Base-by-base conservation (phyloP, 192 early-diverging fungal species). In the Chytriomyces hyalinus region DNA sequence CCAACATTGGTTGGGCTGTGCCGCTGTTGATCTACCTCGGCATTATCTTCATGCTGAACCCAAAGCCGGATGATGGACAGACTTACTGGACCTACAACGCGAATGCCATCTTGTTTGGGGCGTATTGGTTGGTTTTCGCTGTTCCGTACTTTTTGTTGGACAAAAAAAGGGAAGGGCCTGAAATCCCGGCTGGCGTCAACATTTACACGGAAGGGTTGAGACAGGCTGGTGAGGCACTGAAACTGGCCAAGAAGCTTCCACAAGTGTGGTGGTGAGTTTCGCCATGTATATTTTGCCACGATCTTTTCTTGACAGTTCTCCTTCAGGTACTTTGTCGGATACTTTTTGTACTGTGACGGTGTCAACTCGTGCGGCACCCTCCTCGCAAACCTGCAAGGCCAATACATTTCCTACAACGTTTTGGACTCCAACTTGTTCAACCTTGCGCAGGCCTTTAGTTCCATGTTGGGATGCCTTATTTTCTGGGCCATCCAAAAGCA, bases 1-100 rank as follows among this genome's bases (percentile, higher is more conserved):
- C 81, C 69, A 86, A 86, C 61, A 77, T 86, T 65, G 83, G 83
- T 6, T 84, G 80, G 70, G 78, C 80, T 46, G 64, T 84, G 48
- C 73, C 80, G 49, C 57, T 73, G 22, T 47, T 80, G 49, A 78
- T 82, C 11, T 47, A 64, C n/a, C 15, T 28, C 26, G 62, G 62
- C 10, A 28, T 64, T 26, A 64, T 28, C n/a, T 64, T 64, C 8
- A 28, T 28, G 62, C 26, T 64, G 10, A 64, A 64, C 62, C 62
- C 62, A 26, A 9, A 64, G 4, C 62, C 62, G 62, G 62, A 64
- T 28, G 62, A 1, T 24, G 62, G 62, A 15, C 62, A 64, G 26
- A 28, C 26, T 24, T 11, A 17, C 26, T 64, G 15, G n/a, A 64
- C 62, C 10, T 64, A 64, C 62, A 64, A 64, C 26, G 62, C 62